Conservation (phyloP, 805 yeast species). For the Candida ortonii region DNA sequence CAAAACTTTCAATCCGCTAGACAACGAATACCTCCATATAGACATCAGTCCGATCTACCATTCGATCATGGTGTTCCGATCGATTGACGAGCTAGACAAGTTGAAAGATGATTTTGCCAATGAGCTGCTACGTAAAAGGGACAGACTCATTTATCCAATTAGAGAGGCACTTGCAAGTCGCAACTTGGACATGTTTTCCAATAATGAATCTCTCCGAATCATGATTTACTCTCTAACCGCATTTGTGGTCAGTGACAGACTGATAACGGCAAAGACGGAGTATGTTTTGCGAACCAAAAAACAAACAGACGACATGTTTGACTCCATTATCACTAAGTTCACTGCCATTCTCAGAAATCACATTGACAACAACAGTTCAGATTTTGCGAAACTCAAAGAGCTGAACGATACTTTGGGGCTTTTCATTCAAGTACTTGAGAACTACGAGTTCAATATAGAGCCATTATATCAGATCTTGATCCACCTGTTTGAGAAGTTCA, state of each 20-base stretch:
- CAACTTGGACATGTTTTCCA: conserved; percentile 29
- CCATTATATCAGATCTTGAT: conserved; percentile 63
- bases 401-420: conserved; percentile 66
- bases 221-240: conserved; percentile 67
- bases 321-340: conserved; percentile 56
- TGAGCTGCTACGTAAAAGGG: conserved; percentile 70
- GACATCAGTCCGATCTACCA: conserved; percentile 77
- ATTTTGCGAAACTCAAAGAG: conserved; percentile 44
- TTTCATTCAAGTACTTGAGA: conserved; percentile 73
- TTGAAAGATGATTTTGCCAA: conserved; percentile 62
- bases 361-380: conserved; percentile 40
- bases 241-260: conserved; percentile 72
- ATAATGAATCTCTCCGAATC: conserved; percentile 46
- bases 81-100: conserved; percentile 62
- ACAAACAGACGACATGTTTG: conserved; percentile 73
- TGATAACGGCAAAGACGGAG: conserved; percentile 60
- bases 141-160: conserved; percentile 62
- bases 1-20: conserved; percentile 46
- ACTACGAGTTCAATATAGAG: conserved; percentile 56
- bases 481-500: conserved; percentile 55
- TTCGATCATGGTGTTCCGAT: conserved; percentile 75
- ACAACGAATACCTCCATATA: conserved; percentile 44
- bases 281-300: conserved; percentile 60
- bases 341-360: conserved; percentile 55
- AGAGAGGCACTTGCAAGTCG: conserved; percentile 39